Conservation (phyloP, 148 eudicot genomes). For the Diospyros lotus region DNA sequence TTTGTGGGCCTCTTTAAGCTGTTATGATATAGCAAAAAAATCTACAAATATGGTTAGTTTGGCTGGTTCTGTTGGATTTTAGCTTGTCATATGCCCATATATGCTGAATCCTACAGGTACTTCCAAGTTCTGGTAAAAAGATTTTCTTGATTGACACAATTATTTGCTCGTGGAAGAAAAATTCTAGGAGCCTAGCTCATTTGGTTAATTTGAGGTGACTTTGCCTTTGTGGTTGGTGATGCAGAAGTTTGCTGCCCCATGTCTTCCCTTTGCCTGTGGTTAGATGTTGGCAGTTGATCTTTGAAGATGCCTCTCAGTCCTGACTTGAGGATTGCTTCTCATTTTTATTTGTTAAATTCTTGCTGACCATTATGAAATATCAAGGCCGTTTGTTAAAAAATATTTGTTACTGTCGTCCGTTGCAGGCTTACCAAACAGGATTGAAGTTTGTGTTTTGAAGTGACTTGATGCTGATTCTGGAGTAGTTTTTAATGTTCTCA, state of each 20-base stretch:
- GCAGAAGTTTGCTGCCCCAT: too few relatives aligned
- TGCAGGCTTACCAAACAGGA: not conserved
- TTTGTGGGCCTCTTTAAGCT: not conserved
- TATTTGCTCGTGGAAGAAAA: too few relatives aligned
- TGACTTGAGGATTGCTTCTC: not conserved
- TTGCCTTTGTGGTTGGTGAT: too few relatives aligned
- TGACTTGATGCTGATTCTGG: not conserved
- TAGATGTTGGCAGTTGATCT: too few relatives aligned
- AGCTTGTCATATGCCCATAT: not conserved
- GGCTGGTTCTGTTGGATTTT: not conserved
- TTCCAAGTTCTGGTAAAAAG: too few relatives aligned
- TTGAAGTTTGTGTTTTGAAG: not conserved
- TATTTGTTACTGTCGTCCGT: not conserved
- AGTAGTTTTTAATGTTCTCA: too few relatives aligned
- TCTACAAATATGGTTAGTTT: not conserved
- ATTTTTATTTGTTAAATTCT: not conserved
- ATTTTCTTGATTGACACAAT: too few relatives aligned
- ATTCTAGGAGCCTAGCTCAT: too few relatives aligned
- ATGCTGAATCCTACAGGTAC: too few relatives aligned
- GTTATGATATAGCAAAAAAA: not conserved
- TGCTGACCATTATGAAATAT: not conserved
- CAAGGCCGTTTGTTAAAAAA: not conserved
- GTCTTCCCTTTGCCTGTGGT: too few relatives aligned
- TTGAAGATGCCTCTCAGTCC: too few relatives aligned
- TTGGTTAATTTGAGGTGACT: too few relatives aligned